Evolutionary conservation across 371 early-diverging fungal genomes (phyloP), one percentile per base, ranked within the genome.

Genomic region (Rhizomucor pusillus): DNA sequence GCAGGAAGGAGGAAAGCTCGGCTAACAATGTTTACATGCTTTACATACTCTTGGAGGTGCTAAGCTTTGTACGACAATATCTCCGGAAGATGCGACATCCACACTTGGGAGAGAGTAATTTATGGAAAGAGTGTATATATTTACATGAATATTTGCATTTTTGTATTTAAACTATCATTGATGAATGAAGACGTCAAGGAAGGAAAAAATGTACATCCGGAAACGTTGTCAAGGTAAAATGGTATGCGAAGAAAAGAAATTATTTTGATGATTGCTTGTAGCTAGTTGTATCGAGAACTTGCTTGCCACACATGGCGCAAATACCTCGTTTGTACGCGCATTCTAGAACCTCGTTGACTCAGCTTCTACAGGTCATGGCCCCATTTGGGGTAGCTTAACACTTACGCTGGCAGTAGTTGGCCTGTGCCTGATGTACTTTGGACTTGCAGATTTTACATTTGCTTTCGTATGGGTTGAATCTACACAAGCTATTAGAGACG

Each of bases 261-360:
- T 66, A 83, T 55, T 82, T 84, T 22, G 79, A 60, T 10, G 78
- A 72, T 65, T 86, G 87, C 54, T 84, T 87, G 66, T 88, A 86
- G 47, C 60, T 67, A 10, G 59, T 77, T 12, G 79, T 78, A 67
- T 90, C 87, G 6, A 88, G 57, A 11, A 90, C 75, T 54, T 86
- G 80, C 43, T 82, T 82, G 14, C 90, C 90, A 65, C 90, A 90
- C 82, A 90, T 87, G 7, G 88, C 84, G 61, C 90, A 90, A 37
- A 88, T 84, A 47, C 89, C 90, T 50, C 83, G 79, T 59, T 89
- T 86, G 52, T 87, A 86, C 3, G 86, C 77, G 50, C 87, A 86
- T 16, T 65, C 77, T 79, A 62, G 14, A 37, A n/a, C 16, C 19
- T 35, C 34, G 35, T 36, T 44, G 29, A n/a, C n/a, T n/a, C n/a